Conservation (phyloP, 169 alveolate genomes). For the Plasmodium inui region DNA sequence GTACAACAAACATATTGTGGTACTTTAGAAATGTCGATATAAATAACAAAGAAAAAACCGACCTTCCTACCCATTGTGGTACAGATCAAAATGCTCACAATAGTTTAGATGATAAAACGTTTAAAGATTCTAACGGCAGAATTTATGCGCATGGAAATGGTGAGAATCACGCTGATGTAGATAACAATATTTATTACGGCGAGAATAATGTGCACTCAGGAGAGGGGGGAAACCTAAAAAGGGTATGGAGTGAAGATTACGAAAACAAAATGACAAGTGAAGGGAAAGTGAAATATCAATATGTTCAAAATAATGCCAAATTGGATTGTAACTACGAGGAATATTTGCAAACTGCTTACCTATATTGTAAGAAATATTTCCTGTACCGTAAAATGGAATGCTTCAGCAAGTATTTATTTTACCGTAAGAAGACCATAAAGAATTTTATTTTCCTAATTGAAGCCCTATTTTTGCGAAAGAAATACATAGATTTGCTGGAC, state of each 20-base stretch:
- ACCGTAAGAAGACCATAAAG: constrained; percentile 15
- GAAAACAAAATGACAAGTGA: neutral
- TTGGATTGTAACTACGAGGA: constrained; percentile 7
- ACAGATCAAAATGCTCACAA: neutral
- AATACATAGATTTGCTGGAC: constrained; percentile 29
- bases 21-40: constrained; percentile 13
- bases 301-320: neutral
- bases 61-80: neutral
- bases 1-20: constrained; percentile 29
- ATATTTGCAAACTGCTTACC: constrained; percentile 15
- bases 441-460: constrained; percentile 55
- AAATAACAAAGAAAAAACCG: neutral
- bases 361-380: constrained; percentile 50
- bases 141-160: neutral
- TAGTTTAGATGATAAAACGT: neutral
- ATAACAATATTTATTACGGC: neutral
- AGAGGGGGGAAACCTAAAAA: neutral
- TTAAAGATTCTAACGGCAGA: neutral
- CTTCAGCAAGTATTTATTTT: constrained; percentile 40
- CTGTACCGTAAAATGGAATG: constrained; percentile 62
- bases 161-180: neutral
- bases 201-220: neutral
- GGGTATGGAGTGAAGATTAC: constrained; percentile 22
- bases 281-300: constrained; percentile 14
- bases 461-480: constrained; percentile 39